Base-by-base conservation (phyloP, 352 stramenopile species). In the Phytophthora aleatoria region DNA sequence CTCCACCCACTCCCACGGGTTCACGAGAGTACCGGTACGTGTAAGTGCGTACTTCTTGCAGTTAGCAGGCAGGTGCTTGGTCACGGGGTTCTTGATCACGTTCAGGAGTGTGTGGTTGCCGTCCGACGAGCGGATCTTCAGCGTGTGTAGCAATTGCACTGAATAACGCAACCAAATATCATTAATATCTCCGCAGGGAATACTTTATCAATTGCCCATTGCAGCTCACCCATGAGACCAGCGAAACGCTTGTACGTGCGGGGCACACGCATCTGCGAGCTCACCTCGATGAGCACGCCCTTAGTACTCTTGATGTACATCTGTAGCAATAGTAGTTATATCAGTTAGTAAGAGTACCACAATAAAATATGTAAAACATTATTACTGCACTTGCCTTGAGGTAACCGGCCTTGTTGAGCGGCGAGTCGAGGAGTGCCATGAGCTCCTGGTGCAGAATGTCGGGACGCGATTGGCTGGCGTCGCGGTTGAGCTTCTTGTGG, bases 391-490 rank as follows among this genome's bases (percentile, higher is more conserved):
- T 2, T 9, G 97, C 79, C 87, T 99, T 97, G 55, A 99, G 79
- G 62, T 97, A 90, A 31, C 97, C 97, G 28, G 96, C 92, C 80
- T 99, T 99, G 87, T 99, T 99, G 12, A 99, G 77, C 30, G 98
- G 98, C 73, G 92, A 99, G 85, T 99, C 98, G 41, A 99, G 79
- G 66, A 99, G 69, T 16, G 98, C 96, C 81, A 99, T 95, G 35
- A 99, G 83, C 83, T 99, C 97, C 81, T 98, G 96, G 80, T 99
- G 98, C 51, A 98, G 83, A 77, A 99, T 99, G 83, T 99, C 98
- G 1, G 98, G 98, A 12, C 98, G 95, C 65, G 95, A 99, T 45
- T 97, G 85, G 67, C 96, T 97, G 24, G 97, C 97, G 64, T 99
- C 97, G 66, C 96, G 96, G 67, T 97, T 95, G 70, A 97, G 91